A percentile compares a stretch with the other conserved stretches of the same genome.
phyloP scores from a whole-genome alignment of 2,329 filamentous ascomycete genomes.

The Monosporascus sp. region DNA sequence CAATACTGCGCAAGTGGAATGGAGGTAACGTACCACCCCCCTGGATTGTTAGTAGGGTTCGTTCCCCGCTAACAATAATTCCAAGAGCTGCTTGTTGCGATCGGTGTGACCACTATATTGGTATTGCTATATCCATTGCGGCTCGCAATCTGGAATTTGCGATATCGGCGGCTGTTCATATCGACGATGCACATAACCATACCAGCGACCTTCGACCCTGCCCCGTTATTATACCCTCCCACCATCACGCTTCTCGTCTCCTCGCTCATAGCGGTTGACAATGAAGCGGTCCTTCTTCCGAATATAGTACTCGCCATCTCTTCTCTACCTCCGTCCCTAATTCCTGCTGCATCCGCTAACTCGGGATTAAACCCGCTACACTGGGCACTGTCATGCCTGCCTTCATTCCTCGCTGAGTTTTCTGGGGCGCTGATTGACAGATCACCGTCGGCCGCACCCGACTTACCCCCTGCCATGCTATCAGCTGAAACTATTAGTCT shows the following conservation, averaged over 20 bases:
- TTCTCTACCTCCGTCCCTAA: conserved; percentile 65
- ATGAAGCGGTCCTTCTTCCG: conserved; percentile 59
- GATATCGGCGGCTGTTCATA: conserved; percentile 31
- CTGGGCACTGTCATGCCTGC: conserved; percentile 71
- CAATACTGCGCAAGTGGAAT: conserved; percentile 40
- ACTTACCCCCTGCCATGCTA: conserved; percentile 22
- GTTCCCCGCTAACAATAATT: not conserved
- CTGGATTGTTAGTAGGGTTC: conserved; percentile 2
- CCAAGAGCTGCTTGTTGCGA: conserved; percentile 37
- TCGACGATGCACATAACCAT: conserved; percentile 44
- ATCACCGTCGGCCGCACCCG: not conserved
- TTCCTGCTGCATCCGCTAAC: conserved; percentile 56
- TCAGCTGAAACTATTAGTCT: conserved; percentile 55
- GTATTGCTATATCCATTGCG: conserved; percentile 54
- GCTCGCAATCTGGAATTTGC: conserved; percentile 44
- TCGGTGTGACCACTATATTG: conserved; percentile 32
- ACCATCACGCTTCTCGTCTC: conserved; percentile 71
- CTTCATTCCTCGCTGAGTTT: conserved; percentile 49
- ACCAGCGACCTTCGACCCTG: conserved; percentile 80
- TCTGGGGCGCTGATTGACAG: conserved; percentile 26
- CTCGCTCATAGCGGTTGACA: conserved; percentile 62
- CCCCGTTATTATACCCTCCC: conserved; percentile 82
- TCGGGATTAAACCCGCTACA: conserved; percentile 63
- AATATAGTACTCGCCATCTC: conserved; percentile 79
- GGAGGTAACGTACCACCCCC: conserved; percentile 34